phyloP scores from a whole-genome alignment of 1,284 basidiomycete species.

The Microbotryum saponariae region DNA sequence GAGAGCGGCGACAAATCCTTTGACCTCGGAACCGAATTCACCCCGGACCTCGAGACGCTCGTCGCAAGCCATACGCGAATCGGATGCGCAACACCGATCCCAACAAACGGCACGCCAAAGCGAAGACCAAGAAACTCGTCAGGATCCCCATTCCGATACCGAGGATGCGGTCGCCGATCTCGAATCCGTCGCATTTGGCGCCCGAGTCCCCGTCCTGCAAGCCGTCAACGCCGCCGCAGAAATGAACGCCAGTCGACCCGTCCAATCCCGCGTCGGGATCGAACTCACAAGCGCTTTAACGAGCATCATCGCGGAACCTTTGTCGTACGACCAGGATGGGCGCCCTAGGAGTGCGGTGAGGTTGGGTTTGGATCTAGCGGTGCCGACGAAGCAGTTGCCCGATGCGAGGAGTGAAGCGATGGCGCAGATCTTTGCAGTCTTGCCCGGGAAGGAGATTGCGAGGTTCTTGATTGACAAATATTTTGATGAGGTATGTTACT shows the following conservation, averaged over 20 bases:
- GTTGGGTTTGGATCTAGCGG: constrained; percentile 28
- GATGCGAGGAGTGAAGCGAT: constrained; percentile 18
- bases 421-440: constrained; percentile 27
- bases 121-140: neutral
- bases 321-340: constrained; percentile 26
- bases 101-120: neutral
- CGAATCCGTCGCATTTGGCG: constrained; percentile 28
- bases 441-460: constrained; percentile 27
- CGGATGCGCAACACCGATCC: too few species aligned
- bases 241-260: neutral
- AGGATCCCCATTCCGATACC: constrained; percentile 13
- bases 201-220: constrained; percentile 22
- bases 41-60: too few species aligned
- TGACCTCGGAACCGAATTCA: too few species aligned
- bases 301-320: constrained; percentile 27
- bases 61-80: too few species aligned
- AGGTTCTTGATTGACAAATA: constrained; percentile 22
- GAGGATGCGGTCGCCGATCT: constrained; percentile 27
- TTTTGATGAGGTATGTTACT: constrained; percentile 2
- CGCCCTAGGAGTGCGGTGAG: constrained; percentile 27
- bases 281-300: constrained; percentile 28
- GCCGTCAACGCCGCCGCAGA: constrained; percentile 20
- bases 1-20: too few species aligned
- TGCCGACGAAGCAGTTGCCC: constrained; percentile 22
- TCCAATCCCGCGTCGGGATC: constrained; percentile 15